phyloP scores from a whole-genome alignment of 1,284 basidiomycete genomes.

The Rhizoctonia solani region DNA sequence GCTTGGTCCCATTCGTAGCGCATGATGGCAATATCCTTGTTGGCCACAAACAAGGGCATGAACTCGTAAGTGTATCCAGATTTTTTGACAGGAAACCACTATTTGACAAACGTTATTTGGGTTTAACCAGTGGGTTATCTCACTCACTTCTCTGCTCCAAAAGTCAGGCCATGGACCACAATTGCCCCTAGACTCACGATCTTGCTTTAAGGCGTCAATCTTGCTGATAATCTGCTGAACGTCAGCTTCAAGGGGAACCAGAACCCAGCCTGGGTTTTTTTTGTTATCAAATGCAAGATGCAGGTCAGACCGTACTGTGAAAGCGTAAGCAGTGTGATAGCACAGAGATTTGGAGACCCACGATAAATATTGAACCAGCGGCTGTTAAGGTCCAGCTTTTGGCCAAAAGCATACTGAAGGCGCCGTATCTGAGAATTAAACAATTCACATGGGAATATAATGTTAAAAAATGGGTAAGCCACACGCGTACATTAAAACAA shows the following conservation, averaged over 20 bases:
- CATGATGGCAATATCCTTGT: background rate
- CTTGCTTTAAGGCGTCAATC: background rate
- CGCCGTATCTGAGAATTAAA: background rate
- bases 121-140: background rate
- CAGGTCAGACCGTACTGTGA: background rate
- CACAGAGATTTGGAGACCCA: background rate
- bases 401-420: background rate
- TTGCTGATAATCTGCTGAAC: background rate
- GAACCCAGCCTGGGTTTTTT: background rate
- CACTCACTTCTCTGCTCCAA: background rate
- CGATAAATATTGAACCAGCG: background rate
- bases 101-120: background rate
- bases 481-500: background rate
- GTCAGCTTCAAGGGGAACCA: background rate
- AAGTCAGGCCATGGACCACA: background rate
- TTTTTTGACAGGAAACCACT: background rate
- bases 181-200: background rate
- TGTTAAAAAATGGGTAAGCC: background rate
- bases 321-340: background rate
- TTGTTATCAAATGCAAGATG: background rate
- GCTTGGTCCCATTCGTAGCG: background rate
- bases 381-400: background rate
- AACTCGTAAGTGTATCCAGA: background rate
- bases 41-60: background rate
- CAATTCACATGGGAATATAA: background rate